These are phyloP conservation scores for Thelonectria olida DNA, from an alignment of 2,329 filamentous ascomycete species.

Conservation along the genomic window DNA sequence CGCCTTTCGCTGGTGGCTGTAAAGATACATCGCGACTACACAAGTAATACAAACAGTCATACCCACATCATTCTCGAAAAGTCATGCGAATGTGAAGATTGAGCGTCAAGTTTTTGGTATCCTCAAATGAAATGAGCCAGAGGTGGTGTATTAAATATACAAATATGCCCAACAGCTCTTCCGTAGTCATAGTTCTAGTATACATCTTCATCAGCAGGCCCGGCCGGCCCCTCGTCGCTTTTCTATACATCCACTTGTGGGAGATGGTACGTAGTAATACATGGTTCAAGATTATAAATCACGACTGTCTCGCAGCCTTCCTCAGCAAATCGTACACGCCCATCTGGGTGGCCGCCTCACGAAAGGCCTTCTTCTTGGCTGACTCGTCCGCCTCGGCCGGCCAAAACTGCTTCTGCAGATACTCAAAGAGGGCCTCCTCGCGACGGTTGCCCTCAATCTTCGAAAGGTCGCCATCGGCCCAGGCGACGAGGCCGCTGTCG, in stretches of 20 bases:
- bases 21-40: neutral
- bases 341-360: constrained; percentile 53
- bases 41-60: neutral
- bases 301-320: constrained; percentile 25
- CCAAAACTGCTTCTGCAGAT: constrained; percentile 52
- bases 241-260: neutral
- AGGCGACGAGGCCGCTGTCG: constrained; percentile 48
- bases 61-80: too few relatives aligned
- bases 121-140: neutral
- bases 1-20: neutral
- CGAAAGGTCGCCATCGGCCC: constrained; percentile 42
- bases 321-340: constrained; percentile 50
- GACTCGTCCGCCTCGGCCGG: constrained; percentile 37
- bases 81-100: neutral
- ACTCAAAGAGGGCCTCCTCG: constrained; percentile 53
- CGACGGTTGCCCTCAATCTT: constrained; percentile 49
- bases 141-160: neutral
- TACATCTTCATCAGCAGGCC: neutral
- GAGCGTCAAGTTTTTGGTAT: neutral
- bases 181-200: neutral
- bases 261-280: neutral
- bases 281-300: neutral
- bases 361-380: constrained; percentile 39
- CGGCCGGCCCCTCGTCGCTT: neutral
- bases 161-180: neutral